Percentiles rank a stretch among this genome's conserved stretches.
phyloP scores from a whole-genome alignment of 345 rosid genomes.

The Populus alba region DNA sequence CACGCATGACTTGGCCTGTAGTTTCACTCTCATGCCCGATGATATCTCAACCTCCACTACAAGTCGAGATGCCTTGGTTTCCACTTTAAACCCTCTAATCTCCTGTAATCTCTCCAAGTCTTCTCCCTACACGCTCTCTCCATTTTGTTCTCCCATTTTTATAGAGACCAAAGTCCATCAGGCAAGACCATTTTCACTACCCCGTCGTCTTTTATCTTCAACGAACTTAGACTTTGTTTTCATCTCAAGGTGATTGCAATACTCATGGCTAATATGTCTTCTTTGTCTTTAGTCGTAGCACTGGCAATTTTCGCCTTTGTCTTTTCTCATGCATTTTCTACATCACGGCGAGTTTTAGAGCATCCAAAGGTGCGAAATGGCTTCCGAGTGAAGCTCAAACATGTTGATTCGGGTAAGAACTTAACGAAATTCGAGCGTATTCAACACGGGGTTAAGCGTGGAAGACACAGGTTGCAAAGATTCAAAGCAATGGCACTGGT shows the following conservation, averaged over 20 bases:
- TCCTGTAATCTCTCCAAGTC: not conserved
- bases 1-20: constrained; percentile 13
- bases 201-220: not conserved
- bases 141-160: constrained; percentile 6
- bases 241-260: not conserved
- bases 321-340: constrained; percentile 4
- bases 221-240: not conserved
- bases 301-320: not conserved
- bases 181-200: constrained; percentile 1
- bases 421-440: constrained; percentile 67
- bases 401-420: constrained; percentile 73
- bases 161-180: not conserved
- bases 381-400: constrained; percentile 49
- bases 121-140: not conserved
- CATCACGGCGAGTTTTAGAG: constrained; percentile 25
- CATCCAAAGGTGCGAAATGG: constrained; percentile 20
- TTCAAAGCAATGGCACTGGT: constrained; percentile 48
- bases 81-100: constrained; percentile 10
- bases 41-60: constrained; percentile 29
- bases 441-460: constrained; percentile 63
- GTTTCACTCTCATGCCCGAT: constrained; percentile 1
- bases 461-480: constrained; percentile 54
- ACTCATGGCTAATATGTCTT: constrained; percentile 11
- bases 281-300: constrained; percentile 2
- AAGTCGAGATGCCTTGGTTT: constrained; percentile 14